Evolutionary conservation across 2,329 filamentous ascomycete genomes (phyloP).

Genomic region (Nemania abortiva): DNA sequence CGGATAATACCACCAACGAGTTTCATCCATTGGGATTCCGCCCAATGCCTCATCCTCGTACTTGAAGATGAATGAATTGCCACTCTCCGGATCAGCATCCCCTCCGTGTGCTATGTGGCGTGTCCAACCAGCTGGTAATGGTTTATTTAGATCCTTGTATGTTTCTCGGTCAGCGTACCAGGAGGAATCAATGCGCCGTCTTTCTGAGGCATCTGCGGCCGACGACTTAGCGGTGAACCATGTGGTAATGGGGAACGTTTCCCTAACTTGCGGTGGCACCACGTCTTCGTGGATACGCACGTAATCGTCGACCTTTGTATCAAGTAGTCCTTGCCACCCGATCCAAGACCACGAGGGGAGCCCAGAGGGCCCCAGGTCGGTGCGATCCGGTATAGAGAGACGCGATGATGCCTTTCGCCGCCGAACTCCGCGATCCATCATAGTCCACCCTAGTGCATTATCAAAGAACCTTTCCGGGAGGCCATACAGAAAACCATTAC

Average conservation of each 20-base stretch:
- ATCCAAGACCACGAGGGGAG: not conserved
- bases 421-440: not conserved
- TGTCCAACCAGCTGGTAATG: not conserved
- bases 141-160: not conserved
- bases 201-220: not conserved
- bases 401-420: not conserved
- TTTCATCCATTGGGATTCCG: no score
- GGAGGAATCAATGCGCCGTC: not conserved
- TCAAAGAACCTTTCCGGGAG: constrained; percentile 17
- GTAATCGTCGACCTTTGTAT: not conserved
- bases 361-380: not conserved
- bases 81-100: not conserved
- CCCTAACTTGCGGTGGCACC: not conserved
- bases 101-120: not conserved
- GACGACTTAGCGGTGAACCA: not conserved
- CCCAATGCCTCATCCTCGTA: no score
- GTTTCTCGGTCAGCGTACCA: not conserved
- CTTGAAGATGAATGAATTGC: not conserved
- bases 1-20: not conserved
- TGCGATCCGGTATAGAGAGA: not conserved
- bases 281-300: not conserved
- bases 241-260: not conserved
- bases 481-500: constrained; percentile 6
- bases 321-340: not conserved
- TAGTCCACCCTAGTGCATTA: constrained; percentile 6